These are phyloP conservation scores for Fusarium pseudograminearum DNA, from an alignment of 2,329 filamentous ascomycete genomes.

Conservation along the genomic window DNA sequence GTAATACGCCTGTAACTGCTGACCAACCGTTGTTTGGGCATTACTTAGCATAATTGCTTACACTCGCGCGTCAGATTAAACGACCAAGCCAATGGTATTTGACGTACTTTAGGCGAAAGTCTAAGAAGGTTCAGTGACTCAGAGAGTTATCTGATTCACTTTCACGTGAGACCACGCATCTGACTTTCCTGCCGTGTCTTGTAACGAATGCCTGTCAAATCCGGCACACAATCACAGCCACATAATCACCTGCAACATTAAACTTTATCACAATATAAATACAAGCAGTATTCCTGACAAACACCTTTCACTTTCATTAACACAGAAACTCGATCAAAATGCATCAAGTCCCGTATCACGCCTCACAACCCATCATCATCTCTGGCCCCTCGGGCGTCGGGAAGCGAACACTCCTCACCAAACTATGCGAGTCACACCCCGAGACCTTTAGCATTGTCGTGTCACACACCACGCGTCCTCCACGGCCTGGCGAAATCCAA, in stretches of 20 bases:
- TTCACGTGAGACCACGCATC: background rate
- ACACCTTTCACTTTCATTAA: no score
- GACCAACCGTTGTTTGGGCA: background rate
- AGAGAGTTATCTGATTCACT: background rate
- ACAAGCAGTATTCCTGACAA: no score
- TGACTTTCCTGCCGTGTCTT: background rate
- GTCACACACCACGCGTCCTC: background rate
- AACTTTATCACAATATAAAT: background rate
- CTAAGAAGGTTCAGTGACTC: background rate
- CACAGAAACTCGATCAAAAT: no score
- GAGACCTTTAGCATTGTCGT: background rate
- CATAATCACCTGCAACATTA: background rate
- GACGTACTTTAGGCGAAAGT: background rate
- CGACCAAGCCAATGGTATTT: background rate
- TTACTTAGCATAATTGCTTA: background rate
- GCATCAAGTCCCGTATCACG: background rate
- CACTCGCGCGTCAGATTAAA: no score
- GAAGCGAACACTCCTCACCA: background rate
- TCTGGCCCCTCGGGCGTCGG: background rate
- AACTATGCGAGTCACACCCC: background rate
- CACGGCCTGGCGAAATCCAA: accelerated
- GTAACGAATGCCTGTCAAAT: accelerated
- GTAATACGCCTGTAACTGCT: background rate
- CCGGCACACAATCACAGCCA: no score
- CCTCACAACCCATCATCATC: background rate